phyloP scores from a whole-genome alignment of 2,329 filamentous ascomycete species.

The Stachybotrys elegans region DNA sequence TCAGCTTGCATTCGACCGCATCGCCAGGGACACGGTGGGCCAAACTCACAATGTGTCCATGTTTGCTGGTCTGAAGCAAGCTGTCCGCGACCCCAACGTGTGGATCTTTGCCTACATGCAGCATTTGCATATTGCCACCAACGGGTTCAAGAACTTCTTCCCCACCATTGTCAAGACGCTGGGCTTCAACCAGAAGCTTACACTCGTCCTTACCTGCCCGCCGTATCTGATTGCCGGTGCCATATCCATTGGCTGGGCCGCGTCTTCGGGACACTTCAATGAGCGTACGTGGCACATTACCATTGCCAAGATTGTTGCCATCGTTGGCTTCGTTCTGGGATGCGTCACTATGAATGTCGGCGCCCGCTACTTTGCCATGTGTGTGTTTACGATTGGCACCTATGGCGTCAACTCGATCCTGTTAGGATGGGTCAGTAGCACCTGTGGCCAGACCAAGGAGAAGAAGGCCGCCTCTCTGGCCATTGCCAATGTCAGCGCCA shows the following conservation, averaged over 20 bases:
- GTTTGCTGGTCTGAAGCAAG: not conserved
- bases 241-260: constrained; percentile 9
- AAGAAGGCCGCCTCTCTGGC: constrained; percentile 31
- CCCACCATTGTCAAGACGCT: constrained; percentile 2
- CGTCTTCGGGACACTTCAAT: constrained; percentile 1
- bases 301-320: not conserved
- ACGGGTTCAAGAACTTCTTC: constrained; percentile 2
- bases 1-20: not conserved
- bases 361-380: constrained; percentile 22
- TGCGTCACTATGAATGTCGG: constrained; percentile 24
- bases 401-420: constrained; percentile 29
- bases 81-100: not conserved
- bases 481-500: constrained; percentile 18
- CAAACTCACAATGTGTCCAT: not conserved
- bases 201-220: not conserved
- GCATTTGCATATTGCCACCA: constrained; percentile 1
- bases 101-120: constrained; percentile 1
- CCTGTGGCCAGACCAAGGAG: constrained; percentile 33
- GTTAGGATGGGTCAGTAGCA: constrained; percentile 29
- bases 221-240: constrained; percentile 2
- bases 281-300: constrained; percentile 2
- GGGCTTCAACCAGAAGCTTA: not conserved
- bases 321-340: constrained; percentile 9
- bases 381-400: constrained; percentile 22
- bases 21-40: not conserved